phyloP scores from a whole-genome alignment of 169 alveolate species.

The Toxoplasma gondii region DNA sequence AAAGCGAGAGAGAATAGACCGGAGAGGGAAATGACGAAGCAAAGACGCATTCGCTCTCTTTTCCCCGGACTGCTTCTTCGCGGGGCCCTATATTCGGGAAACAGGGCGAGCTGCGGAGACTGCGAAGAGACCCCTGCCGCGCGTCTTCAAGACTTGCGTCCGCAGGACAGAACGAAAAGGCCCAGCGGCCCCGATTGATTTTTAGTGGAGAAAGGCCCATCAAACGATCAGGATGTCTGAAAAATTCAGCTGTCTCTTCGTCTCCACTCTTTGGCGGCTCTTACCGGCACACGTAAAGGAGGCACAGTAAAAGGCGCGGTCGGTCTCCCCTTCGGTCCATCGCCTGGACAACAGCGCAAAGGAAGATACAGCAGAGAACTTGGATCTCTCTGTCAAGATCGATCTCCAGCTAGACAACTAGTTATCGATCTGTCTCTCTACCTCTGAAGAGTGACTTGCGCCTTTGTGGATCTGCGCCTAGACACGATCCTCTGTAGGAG shows the following conservation, averaged over 20 bases:
- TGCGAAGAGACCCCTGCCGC: too few relatives aligned
- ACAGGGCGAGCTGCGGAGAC: too few relatives aligned
- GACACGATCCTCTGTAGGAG: neutral
- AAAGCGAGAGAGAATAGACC: neutral
- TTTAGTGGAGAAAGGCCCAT: neutral
- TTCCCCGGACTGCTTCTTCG: too few relatives aligned
- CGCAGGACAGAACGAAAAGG: neutral
- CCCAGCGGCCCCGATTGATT: neutral
- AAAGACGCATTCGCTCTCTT: neutral
- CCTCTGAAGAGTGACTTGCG: neutral
- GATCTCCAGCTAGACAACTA: neutral
- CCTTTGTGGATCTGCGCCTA: neutral
- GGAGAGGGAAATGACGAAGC: neutral
- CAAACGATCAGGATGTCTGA: too few relatives aligned
- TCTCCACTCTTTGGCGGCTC: neutral
- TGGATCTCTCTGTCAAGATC: neutral
- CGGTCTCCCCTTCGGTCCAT: neutral
- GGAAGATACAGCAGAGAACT: neutral
- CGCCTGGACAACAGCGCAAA: neutral
- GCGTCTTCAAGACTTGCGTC: too few relatives aligned
- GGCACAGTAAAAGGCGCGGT: neutral
- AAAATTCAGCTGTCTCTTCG: neutral
- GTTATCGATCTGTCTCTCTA: neutral
- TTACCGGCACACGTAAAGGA: neutral
- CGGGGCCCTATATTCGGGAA: too few relatives aligned